These are phyloP conservation scores for Actinomortierella wolfii DNA, from an alignment of 371 early-diverging fungal species.

Conservation along the genomic window DNA sequence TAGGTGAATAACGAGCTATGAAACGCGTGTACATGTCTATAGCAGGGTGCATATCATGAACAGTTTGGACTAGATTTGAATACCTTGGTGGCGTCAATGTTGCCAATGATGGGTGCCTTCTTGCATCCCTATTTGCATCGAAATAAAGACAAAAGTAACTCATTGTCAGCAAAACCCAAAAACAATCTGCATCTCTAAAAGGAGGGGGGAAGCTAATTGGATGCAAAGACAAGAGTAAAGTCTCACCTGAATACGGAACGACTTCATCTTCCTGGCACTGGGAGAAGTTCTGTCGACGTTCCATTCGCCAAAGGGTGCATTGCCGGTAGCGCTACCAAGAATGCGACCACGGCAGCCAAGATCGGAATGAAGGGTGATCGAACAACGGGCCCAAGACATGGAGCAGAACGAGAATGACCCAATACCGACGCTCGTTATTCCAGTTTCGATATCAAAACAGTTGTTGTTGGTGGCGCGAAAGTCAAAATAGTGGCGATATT, in stretches of 20 bases:
- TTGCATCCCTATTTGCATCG: constrained; percentile 13
- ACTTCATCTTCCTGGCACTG: constrained; percentile 9
- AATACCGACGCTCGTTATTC: constrained; percentile 4
- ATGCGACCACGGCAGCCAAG: neutral
- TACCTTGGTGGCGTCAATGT: constrained; percentile 1
- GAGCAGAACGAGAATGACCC: constrained; percentile 9
- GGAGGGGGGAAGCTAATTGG: too few relatives aligned
- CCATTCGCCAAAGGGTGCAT: constrained; percentile 6
- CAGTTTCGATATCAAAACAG: constrained; percentile 7
- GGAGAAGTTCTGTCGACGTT: neutral
- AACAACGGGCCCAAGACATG: constrained; percentile 6
- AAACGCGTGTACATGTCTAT: too few relatives aligned
- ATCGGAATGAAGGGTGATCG: constrained; percentile 2
- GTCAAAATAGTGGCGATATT: neutral
- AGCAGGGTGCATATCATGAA: too few relatives aligned
- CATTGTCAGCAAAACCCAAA: too few relatives aligned
- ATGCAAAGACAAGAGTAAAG: too few relatives aligned
- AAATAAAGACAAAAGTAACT: too few relatives aligned
- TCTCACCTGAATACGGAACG: constrained; percentile 8
- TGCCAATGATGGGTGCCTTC: neutral
- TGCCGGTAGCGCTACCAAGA: constrained; percentile 5
- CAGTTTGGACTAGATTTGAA: too few relatives aligned
- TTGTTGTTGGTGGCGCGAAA: constrained; percentile 4
- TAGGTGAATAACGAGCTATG: too few relatives aligned
- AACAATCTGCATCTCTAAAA: too few relatives aligned